phyloP scores from a whole-genome alignment of 345 rosid species.

The Limnanthes douglasii region DNA sequence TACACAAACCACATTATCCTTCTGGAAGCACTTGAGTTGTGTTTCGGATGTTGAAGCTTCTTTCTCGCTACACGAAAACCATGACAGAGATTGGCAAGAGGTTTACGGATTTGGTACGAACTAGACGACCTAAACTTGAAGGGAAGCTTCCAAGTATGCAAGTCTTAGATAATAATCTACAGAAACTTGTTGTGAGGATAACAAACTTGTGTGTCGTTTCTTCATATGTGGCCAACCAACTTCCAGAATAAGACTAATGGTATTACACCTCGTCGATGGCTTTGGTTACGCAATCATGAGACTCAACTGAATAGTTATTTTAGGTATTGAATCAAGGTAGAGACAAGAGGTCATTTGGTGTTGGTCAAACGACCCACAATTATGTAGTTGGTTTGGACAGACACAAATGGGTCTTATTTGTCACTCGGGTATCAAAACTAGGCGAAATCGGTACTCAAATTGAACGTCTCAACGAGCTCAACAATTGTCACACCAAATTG shows the following conservation, averaged over 20 bases:
- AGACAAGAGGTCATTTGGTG: too few relatives aligned
- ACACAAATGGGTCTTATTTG: too few relatives aligned
- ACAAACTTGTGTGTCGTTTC: constrained; percentile 91
- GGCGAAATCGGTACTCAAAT: too few relatives aligned
- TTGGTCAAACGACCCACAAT: too few relatives aligned
- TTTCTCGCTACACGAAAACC: constrained; percentile 98
- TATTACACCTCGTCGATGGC: constrained; percentile 96
- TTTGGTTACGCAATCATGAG: constrained; percentile 89
- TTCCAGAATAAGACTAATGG: constrained; percentile 97
- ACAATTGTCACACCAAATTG: too few relatives aligned
- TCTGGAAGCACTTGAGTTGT: constrained; percentile 95
- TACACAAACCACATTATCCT: constrained; percentile 98
- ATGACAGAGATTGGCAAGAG: constrained; percentile 84
- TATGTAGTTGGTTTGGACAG: too few relatives aligned
- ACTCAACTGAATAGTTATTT: too few relatives aligned
- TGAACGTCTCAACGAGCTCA: too few relatives aligned
- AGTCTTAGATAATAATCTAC: constrained; percentile 72
- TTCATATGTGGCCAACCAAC: constrained; percentile 84
- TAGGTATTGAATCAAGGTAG: too few relatives aligned
- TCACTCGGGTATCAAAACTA: too few relatives aligned
- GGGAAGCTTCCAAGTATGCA: constrained; percentile 64
- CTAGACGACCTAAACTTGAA: constrained; percentile 50
- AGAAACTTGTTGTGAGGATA: constrained; percentile 91
- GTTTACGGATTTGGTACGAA: constrained; percentile 45
- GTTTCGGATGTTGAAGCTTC: constrained; percentile 90